These are phyloP conservation scores for Brassica balearica DNA, from an alignment of 441 rosid species.

Conservation along the genomic window DNA sequence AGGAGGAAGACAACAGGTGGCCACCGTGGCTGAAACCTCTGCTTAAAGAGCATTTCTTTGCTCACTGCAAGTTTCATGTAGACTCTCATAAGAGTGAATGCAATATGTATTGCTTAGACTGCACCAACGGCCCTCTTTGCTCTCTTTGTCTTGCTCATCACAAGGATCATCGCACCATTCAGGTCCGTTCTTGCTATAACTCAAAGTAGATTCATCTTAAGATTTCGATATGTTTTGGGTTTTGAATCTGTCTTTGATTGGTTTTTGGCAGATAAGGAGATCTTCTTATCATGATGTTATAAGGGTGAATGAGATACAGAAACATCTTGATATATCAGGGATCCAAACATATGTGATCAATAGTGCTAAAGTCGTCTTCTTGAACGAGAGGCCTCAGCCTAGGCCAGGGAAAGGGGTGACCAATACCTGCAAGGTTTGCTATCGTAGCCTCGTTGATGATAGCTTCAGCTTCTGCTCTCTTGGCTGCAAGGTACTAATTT, in stretches of 20 bases:
- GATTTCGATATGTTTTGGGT: background rate
- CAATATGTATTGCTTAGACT: constrained; percentile 92
- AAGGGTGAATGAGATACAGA: constrained; percentile 89
- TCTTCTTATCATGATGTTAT: constrained; percentile 98
- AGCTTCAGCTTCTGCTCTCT: constrained; percentile 96
- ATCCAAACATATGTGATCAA: constrained; percentile 93
- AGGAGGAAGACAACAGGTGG: constrained; percentile 73
- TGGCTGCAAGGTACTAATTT: constrained; percentile 86
- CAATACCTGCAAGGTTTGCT: constrained; percentile 93
- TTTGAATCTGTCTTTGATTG: constrained; percentile 18
- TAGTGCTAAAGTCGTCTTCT: constrained; percentile 95
- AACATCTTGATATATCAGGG: constrained; percentile 78
- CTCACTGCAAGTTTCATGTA: constrained; percentile 81
- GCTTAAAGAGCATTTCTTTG: constrained; percentile 77
- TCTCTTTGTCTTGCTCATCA: constrained; percentile 80
- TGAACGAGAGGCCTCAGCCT: constrained; percentile 95
- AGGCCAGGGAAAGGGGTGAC: constrained; percentile 96
- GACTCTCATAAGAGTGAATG: constrained; percentile 97
- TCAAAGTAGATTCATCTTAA: constrained; percentile 8
- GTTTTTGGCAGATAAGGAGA: constrained; percentile 78
- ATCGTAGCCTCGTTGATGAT: constrained; percentile 89
- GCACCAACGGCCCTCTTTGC: constrained; percentile 82
- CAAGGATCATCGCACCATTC: constrained; percentile 83
- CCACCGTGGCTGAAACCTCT: constrained; percentile 91
- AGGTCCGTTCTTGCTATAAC: constrained; percentile 51